A percentile compares a stretch with the other conserved stretches of the same genome.
phyloP scores from a whole-genome alignment of 495 filamentous ascomycete species.

The Trichoderma orchidacearum region DNA sequence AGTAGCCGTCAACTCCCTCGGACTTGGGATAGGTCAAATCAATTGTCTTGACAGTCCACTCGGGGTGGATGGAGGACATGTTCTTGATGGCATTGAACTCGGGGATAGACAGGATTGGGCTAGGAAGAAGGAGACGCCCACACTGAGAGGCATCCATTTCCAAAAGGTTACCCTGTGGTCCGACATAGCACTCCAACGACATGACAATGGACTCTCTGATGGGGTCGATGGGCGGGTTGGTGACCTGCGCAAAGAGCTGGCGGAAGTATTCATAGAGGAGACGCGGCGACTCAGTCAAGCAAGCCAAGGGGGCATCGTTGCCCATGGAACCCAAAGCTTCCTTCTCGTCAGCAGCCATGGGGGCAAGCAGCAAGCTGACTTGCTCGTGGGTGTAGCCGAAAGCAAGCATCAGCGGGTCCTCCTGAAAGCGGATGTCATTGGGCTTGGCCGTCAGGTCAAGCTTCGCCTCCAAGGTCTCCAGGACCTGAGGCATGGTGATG shows the following conservation, averaged over 20 bases:
- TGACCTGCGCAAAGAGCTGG: constrained; percentile 97
- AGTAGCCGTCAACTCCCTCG: constrained; percentile 75
- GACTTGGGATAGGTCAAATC: constrained; percentile 91
- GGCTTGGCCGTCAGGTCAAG: constrained; percentile 51
- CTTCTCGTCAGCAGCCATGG: constrained; percentile 98
- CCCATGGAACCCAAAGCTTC: constrained; percentile 99
- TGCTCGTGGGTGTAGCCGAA: constrained; percentile 98
- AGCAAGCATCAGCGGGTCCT: constrained; percentile 71
- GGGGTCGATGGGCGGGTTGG: constrained; percentile 96
- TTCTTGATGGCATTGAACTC: constrained; percentile 86
- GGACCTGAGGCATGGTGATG: constrained; percentile 62
- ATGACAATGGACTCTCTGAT: constrained; percentile 98
- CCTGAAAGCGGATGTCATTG: constrained; percentile 65
- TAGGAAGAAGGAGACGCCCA: constrained; percentile 71
- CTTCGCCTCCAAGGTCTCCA: constrained; percentile 33
- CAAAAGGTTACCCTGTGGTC: constrained; percentile 91
- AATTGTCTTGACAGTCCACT: constrained; percentile 88
- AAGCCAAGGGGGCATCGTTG: constrained; percentile 92
- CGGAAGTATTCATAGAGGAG: constrained; percentile 97
- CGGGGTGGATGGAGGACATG: constrained; percentile 56
- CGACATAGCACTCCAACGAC: constrained; percentile 96
- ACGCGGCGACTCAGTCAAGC: constrained; percentile 77
- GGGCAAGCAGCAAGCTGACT: constrained; percentile 82
- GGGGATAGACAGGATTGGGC: constrained; percentile 79
- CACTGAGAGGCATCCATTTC: constrained; percentile 92